These are phyloP conservation scores for Lotmaria passim DNA, from an alignment of 208 protist genomes.

Conservation along the genomic window DNA sequence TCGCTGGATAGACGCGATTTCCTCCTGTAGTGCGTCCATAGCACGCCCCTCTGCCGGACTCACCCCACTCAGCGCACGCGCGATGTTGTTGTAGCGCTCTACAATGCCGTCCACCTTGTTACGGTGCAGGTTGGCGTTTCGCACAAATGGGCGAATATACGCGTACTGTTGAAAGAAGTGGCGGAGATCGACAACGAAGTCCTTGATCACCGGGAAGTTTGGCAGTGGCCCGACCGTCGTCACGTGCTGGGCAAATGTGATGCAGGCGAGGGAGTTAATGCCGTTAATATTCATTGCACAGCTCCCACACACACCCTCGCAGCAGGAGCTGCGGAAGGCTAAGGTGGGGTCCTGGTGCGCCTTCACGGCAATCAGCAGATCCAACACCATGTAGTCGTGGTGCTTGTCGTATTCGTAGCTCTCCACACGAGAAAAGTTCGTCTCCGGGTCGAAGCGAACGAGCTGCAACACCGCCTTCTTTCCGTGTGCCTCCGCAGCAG, in stretches of 20 bases:
- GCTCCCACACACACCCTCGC: conserved; percentile 93
- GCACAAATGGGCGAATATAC: conserved; percentile 89
- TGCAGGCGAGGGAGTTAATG: conserved; percentile 92
- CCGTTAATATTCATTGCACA: conserved; percentile 96
- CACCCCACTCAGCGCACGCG: conserved; percentile 65
- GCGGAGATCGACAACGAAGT: conserved; percentile 91
- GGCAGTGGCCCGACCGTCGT: conserved; percentile 89
- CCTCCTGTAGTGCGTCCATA: conserved; percentile 26
- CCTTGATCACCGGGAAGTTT: conserved; percentile 93
- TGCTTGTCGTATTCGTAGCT: conserved; percentile 92
- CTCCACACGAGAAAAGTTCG: conserved; percentile 84
- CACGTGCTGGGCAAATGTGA: conserved; percentile 84
- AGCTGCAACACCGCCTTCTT: conserved; percentile 84
- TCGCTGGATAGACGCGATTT: conserved; percentile 12
- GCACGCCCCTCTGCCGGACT: conserved; percentile 42
- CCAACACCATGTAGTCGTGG: conserved; percentile 93
- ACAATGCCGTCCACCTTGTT: conserved; percentile 82
- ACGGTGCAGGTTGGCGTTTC: conserved; percentile 86
- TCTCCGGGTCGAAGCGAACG: conserved; percentile 87
- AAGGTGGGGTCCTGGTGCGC: conserved; percentile 92
- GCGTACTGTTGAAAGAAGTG: conserved; percentile 93
- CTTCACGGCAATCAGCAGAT: conserved; percentile 91
- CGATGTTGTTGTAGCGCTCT: conserved; percentile 76
- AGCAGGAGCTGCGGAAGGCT: conserved; percentile 91
- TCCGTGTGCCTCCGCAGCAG: conserved; percentile 34